Percentiles rank a stretch among this genome's conserved stretches.
Evolutionary conservation across 2,329 filamentous ascomycete genomes (phyloP).

Genomic region (Ophiocordyceps camponoti-leonardi): DNA sequence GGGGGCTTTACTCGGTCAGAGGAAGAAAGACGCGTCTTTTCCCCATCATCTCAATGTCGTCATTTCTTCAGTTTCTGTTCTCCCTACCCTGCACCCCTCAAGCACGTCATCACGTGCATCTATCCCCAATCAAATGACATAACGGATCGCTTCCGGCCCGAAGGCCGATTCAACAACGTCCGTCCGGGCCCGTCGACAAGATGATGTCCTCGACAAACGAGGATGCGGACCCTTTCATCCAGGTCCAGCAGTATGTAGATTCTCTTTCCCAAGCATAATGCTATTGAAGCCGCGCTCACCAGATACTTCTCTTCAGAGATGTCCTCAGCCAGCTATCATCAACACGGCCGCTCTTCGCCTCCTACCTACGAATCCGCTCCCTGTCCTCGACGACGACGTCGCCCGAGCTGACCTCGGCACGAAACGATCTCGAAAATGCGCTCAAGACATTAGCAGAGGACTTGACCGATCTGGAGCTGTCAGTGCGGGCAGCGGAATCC

Average conservation of each 20-base stretch:
- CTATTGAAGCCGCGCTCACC: not conserved
- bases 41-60: not conserved
- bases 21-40: not conserved
- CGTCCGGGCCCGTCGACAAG: constrained; percentile 11
- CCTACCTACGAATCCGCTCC: constrained; percentile 89
- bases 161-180: not conserved
- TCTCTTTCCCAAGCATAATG: not conserved
- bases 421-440: constrained; percentile 47
- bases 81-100: not conserved
- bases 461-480: constrained; percentile 72
- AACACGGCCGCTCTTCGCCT: constrained; percentile 76
- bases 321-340: constrained; percentile 68
- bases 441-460: constrained; percentile 62
- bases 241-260: constrained; percentile 46
- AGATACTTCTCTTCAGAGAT: constrained; percentile 40
- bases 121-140: not conserved
- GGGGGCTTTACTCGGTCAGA: not conserved
- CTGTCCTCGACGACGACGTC: constrained; percentile 54
- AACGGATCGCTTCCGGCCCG: not conserved
- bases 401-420: constrained; percentile 70
- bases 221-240: constrained; percentile 53
- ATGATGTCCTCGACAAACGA: constrained; percentile 55
- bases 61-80: not conserved
- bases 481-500: constrained; percentile 72
- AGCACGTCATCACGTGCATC: not conserved